Percentiles rank a stretch among this genome's conserved stretches.
These are phyloP conservation scores for Amylocystis lapponica DNA, from an alignment of 768 basidiomycete genomes.

Conservation along the genomic window DNA sequence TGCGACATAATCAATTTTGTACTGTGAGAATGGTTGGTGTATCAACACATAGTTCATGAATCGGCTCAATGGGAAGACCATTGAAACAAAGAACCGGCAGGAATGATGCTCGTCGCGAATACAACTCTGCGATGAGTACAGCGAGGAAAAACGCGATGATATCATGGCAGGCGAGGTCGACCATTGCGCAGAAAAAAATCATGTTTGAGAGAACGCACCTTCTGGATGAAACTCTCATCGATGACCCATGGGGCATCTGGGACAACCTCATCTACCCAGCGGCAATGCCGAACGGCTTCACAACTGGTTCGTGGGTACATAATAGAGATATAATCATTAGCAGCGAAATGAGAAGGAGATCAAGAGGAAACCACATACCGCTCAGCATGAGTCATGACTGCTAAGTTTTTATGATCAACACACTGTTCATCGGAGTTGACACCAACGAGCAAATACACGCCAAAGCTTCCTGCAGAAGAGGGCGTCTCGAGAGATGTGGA, in stretches of 20 bases:
- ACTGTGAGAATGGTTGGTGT: slow-evolving; percentile 20
- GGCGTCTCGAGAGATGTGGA: neutral
- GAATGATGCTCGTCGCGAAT: too few species aligned
- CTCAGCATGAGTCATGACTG: slow-evolving; percentile 87
- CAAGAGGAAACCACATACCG: slow-evolving; percentile 36
- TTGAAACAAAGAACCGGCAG: neutral
- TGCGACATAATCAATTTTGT: slow-evolving; percentile 93
- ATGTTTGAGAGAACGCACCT: slow-evolving; percentile 21
- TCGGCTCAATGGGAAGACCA: neutral
- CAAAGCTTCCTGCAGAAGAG: slow-evolving; percentile 30
- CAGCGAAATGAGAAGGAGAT: neutral
- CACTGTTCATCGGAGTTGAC: slow-evolving; percentile 89
- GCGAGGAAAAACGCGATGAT: too few species aligned
- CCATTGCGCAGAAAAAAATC: too few species aligned
- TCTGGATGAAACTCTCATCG: slow-evolving; percentile 73
- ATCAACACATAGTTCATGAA: neutral
- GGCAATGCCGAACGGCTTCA: slow-evolving; percentile 91
- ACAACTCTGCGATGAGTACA: neutral
- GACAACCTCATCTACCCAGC: slow-evolving; percentile 95
- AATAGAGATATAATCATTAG: neutral
- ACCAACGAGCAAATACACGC: slow-evolving; percentile 89
- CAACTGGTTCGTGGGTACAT: slow-evolving; percentile 37
- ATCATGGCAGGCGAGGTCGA: neutral
- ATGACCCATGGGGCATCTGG: slow-evolving; percentile 91
- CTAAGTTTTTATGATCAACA: slow-evolving; percentile 67